phyloP scores from a whole-genome alignment of 352 stramenopile species.

The Thalassiosira mediterranea region DNA sequence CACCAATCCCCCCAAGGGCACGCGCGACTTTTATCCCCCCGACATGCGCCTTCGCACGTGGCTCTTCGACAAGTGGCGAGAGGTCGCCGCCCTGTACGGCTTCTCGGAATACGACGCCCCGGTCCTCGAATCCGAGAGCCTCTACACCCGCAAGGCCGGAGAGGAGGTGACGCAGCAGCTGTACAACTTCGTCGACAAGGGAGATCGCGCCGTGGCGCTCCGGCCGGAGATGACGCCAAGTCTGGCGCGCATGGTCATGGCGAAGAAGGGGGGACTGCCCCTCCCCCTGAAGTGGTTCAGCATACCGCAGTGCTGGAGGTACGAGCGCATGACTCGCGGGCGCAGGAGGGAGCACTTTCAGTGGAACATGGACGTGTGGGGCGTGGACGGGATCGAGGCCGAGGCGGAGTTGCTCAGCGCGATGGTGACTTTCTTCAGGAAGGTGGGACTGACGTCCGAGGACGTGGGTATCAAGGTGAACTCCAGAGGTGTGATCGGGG shows the following conservation, averaged over 20 bases:
- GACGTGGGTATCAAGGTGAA: constrained; percentile 91
- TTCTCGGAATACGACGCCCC: constrained; percentile 90
- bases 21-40: constrained; percentile 80
- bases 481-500: constrained; percentile 84
- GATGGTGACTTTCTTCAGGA: constrained; percentile 86
- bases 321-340: constrained; percentile 88
- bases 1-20: constrained; percentile 80
- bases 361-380: constrained; percentile 92
- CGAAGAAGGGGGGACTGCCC: constrained; percentile 79
- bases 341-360: constrained; percentile 89
- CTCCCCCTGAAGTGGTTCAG: constrained; percentile 89
- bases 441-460: constrained; percentile 80
- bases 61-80: constrained; percentile 82
- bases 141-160: constrained; percentile 88
- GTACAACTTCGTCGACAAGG: constrained; percentile 90
- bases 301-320: constrained; percentile 88
- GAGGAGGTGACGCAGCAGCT: constrained; percentile 90
- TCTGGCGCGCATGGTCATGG: constrained; percentile 88
- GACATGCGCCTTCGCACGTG: constrained; percentile 81
- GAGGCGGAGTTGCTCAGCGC: constrained; percentile 86
- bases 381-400: constrained; percentile 81
- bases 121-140: constrained; percentile 85
- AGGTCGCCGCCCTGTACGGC: constrained; percentile 73
- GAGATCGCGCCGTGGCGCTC: constrained; percentile 74
- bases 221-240: constrained; percentile 90